A percentile compares a stretch with the other conserved stretches of the same genome.
These are phyloP conservation scores for Codiaeum variegatum DNA, from an alignment of 441 rosid genomes.

Conservation along the genomic window DNA sequence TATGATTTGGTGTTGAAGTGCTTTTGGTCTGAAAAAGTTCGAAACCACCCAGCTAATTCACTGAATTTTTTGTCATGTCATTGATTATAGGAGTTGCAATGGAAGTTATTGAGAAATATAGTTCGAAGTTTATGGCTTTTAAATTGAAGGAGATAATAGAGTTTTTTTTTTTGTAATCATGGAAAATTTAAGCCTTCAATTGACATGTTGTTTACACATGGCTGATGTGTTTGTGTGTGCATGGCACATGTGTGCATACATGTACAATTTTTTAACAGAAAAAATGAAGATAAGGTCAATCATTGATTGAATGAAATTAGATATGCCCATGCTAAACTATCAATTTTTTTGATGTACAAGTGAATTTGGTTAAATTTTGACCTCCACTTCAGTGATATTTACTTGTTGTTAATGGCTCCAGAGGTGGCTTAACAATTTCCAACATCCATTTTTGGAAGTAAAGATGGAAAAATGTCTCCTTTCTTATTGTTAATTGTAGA, in stretches of 20 bases:
- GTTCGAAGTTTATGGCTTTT: not conserved
- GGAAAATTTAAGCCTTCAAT: not conserved
- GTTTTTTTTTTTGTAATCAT: not conserved
- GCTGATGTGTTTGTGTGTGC: no score
- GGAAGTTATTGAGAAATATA: not conserved
- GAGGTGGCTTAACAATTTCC: not conserved
- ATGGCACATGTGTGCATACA: not conserved
- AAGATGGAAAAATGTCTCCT: not conserved
- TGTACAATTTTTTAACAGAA: not conserved
- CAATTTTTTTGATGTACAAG: not conserved
- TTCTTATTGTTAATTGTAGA: not conserved
- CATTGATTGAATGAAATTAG: not conserved
- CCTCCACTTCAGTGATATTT: not conserved
- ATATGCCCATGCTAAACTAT: not conserved
- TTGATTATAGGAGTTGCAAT: not conserved
- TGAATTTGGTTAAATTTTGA: no score
- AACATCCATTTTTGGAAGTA: not conserved
- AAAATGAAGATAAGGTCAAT: not conserved
- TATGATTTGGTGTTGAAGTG: not conserved
- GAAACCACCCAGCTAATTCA: not conserved
- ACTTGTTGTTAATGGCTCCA: not conserved
- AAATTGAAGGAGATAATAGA: not conserved
- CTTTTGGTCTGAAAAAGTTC: not conserved
- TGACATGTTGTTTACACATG: no score
- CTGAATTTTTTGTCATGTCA: not conserved